Evolutionary conservation across 768 basidiomycete species (phyloP), one percentile per base, ranked within the genome.

Genomic region (Lactarius sanguifluus): DNA sequence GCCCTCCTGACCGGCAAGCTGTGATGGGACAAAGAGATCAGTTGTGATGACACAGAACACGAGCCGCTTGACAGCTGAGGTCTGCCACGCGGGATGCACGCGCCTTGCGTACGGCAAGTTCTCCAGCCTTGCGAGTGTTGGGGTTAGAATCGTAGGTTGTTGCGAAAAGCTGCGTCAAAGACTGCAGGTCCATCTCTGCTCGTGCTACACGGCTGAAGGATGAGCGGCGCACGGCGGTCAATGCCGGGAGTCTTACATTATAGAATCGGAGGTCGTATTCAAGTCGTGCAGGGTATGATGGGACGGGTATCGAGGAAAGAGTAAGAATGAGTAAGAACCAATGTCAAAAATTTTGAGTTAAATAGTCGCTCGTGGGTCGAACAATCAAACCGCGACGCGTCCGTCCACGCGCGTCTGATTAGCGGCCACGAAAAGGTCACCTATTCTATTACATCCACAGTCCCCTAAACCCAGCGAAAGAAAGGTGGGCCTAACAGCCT

Each of bases 101-200:
- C 71, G 92, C 94, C 83, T 90, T 93, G 71, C 91, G 87, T 73
- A 96, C 91, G 76, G 95, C 86, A 36, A 95, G 85, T 76, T 96
- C 94, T 55, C 88, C 90, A 43, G 90, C 80, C 73, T 92, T 92
- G 71, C 93, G 88, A 66, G 89, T 84, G 80, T 94, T 94, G 61
- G 93, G 91, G 78, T 96, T 91, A 7, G 89, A 82, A 73, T 83
- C 91, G 77, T 86, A 88, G 8, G 92, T 92, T 38, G 89, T 87
- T 7, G 90, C 82, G 73, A 94, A 94, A 59, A 94, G 86, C 71
- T 85, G 84, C 9, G 90, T 88, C 63, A 94, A 81, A 16, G 86
- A 84, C 75, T 89, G 87, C 58, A 90, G 80, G 76, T 92, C 90
- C 90, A 91, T 91, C 67, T 73, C 66, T 25, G 59, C 15, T 63